Conservation (phyloP, 225 moss, liverwort and hornwort genomes). For the Physcomitrellopsis africana region DNA sequence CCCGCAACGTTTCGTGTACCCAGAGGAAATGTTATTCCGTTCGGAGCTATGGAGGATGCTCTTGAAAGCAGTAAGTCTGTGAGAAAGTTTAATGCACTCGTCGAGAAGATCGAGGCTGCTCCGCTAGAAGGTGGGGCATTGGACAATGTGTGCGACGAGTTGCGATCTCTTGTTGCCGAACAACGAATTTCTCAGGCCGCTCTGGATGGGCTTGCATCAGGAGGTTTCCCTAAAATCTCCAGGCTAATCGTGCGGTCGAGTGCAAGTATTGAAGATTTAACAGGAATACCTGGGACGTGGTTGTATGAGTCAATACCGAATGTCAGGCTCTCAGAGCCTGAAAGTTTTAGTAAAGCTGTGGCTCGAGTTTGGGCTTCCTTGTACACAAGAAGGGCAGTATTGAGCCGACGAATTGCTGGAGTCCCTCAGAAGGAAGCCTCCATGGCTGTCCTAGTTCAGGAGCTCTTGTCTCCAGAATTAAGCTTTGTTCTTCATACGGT, state of each 20-base stretch:
- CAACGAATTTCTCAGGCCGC: constrained; percentile 35
- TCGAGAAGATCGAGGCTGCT: constrained; percentile 40
- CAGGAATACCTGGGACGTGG: constrained; percentile 56
- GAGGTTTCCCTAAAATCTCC: constrained; percentile 20
- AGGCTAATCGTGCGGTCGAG: constrained; percentile 54
- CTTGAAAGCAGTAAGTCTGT: constrained; percentile 33
- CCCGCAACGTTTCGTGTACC: constrained; percentile 46
- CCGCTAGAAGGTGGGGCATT: constrained; percentile 39
- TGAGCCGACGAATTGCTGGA: constrained; percentile 53
- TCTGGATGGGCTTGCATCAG: constrained; percentile 35
- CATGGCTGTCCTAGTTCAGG: constrained; percentile 62
- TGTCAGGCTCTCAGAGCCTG: constrained; percentile 47
- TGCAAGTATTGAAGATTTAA: constrained; percentile 59
- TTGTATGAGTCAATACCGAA: constrained; percentile 54
- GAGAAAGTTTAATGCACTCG: constrained; percentile 27
- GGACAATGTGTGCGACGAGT: constrained; percentile 41
- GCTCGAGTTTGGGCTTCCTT: constrained; percentile 59
- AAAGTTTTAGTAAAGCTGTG: constrained; percentile 48
- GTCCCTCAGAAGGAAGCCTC: constrained; percentile 50
- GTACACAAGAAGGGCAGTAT: constrained; percentile 52
- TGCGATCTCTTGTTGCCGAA: constrained; percentile 36
- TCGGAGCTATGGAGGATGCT: constrained; percentile 61
- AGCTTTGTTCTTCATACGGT: constrained; percentile 65
- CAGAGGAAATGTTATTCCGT: constrained; percentile 53
- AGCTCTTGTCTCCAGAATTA: constrained; percentile 48